Conservation (phyloP, 352 stramenopile genomes). For the Globisporangium cystogenes region DNA sequence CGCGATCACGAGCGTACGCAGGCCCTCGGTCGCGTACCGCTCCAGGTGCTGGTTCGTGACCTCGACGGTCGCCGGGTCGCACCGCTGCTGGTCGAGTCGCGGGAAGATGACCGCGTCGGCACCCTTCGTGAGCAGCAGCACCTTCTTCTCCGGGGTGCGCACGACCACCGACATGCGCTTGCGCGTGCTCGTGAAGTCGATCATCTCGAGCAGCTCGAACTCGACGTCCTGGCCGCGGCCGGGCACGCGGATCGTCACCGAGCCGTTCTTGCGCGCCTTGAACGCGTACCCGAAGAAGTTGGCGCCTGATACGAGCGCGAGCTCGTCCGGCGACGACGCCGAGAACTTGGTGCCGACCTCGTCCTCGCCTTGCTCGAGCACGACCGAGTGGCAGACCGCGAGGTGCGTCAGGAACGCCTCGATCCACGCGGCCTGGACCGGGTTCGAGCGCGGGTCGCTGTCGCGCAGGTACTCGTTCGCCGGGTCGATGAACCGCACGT, state of each 20-base stretch:
- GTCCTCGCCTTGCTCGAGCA: constrained; percentile 58
- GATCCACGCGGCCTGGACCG: constrained; percentile 64
- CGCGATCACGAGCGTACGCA: constrained; percentile 87
- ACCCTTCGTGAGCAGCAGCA: constrained; percentile 80
- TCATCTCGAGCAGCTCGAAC: constrained; percentile 93
- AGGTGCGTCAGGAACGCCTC: constrained; percentile 78
- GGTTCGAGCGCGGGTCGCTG: constrained; percentile 30
- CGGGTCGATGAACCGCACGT: constrained; percentile 81
- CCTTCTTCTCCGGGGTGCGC: constrained; percentile 52
- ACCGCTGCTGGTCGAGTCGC: constrained; percentile 32
- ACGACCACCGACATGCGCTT: constrained; percentile 99
- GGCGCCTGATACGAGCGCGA: constrained; percentile 74
- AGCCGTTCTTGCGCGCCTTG: constrained; percentile 51
- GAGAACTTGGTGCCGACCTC: constrained; percentile 46
- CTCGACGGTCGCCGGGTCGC: constrained; percentile 41
- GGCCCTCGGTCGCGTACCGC: constrained; percentile 76
- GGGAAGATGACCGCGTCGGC: constrained; percentile 83
- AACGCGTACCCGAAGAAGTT: constrained; percentile 83
- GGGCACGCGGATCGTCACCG: constrained; percentile 46
- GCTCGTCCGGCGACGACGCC: constrained; percentile 76
- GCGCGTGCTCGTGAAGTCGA: constrained; percentile 97
- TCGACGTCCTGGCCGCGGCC: constrained; percentile 24
- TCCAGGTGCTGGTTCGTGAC: constrained; percentile 77
- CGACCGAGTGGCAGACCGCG: constrained; percentile 82
- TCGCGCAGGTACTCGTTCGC: constrained; percentile 56